Evolutionary conservation across 805 yeast genomes (phyloP).

Genomic region (Blastobotrys robertii): DNA sequence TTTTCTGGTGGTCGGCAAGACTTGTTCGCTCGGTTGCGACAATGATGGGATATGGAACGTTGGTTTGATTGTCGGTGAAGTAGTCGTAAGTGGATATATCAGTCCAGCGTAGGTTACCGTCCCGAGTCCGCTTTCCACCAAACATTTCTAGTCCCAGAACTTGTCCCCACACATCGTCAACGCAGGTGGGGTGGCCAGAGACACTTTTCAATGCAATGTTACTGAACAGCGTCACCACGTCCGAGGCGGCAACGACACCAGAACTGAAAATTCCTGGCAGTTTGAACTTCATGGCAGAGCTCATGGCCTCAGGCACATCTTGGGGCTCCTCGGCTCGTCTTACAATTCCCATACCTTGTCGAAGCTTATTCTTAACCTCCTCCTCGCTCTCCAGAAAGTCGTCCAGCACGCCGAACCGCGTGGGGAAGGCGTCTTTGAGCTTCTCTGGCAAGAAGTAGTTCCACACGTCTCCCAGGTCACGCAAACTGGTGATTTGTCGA

Average conservation of each 20-base stretch:
- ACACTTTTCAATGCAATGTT: too few species aligned
- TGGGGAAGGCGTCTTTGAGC: background rate
- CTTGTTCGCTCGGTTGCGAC: conserved; percentile 38
- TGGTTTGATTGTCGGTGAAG: conserved; percentile 45
- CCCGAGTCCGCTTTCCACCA: conserved; percentile 40
- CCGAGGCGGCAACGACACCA: too few species aligned
- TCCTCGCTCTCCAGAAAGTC: too few species aligned
- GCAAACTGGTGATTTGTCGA: conserved; percentile 54
- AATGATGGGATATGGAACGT: conserved; percentile 46
- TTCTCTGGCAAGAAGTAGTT: conserved; percentile 13
- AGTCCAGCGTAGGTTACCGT: conserved; percentile 33
- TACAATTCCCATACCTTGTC: too few species aligned
- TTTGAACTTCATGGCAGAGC: too few species aligned
- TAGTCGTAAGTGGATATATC: conserved; percentile 46
- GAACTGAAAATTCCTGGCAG: too few species aligned
- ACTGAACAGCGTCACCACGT: too few species aligned
- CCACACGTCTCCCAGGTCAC: conserved; percentile 46
- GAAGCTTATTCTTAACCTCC: too few species aligned
- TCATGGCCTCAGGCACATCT: too few species aligned
- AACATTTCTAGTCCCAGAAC: conserved; percentile 57
- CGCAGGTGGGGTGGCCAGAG: too few species aligned
- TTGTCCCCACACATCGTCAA: conserved; percentile 64
- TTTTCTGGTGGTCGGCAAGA: conserved; percentile 26
- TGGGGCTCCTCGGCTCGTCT: too few species aligned
- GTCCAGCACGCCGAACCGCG: too few species aligned